Evolutionary conservation across 2,329 filamentous ascomycete species (phyloP).

Genomic region (Nakataea oryzae): DNA sequence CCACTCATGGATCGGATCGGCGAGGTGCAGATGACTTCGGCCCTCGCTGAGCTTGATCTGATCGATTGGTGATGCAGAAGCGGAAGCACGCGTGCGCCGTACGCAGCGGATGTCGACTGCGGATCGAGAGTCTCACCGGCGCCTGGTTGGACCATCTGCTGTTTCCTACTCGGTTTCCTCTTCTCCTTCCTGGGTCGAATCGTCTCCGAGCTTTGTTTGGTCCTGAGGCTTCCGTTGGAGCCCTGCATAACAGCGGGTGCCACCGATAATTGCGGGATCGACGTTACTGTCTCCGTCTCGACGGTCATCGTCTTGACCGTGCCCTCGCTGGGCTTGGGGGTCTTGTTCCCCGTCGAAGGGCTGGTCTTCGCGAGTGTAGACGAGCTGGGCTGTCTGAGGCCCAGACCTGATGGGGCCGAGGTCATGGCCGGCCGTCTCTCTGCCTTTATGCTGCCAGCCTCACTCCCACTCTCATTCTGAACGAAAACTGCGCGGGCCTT

Average conservation of each 20-base stretch:
- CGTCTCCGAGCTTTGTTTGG: constrained; percentile 89
- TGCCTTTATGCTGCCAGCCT: constrained; percentile 44
- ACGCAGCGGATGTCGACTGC: constrained; percentile 5
- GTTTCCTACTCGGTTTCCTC: constrained; percentile 68
- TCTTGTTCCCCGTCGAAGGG: constrained; percentile 41
- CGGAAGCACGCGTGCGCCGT: constrained; percentile 7
- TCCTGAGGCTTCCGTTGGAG: constrained; percentile 61
- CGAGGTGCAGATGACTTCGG: constrained; percentile 19
- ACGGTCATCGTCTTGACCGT: constrained; percentile 88
- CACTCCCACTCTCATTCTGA: constrained; percentile 51
- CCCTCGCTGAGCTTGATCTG: constrained; percentile 21
- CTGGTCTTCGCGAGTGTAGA: constrained; percentile 34
- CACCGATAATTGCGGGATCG: constrained; percentile 74
- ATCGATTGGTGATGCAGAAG: constrained; percentile 30
- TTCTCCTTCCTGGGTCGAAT: constrained; percentile 92
- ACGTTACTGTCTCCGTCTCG: constrained; percentile 90
- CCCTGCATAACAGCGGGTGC: constrained; percentile 55
- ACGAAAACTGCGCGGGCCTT: constrained; percentile 35
- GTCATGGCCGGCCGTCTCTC: constrained; percentile 31
- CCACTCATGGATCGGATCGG: constrained; percentile 20
- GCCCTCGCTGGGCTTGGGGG: constrained; percentile 63
- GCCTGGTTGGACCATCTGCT: constrained; percentile 57
- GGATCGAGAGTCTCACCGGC: constrained; percentile 50
- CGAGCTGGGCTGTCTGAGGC: constrained; percentile 54
- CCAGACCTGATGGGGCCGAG: constrained; percentile 39